phyloP scores from a whole-genome alignment of 2,329 filamentous ascomycete genomes.

The Claviceps africana region DNA sequence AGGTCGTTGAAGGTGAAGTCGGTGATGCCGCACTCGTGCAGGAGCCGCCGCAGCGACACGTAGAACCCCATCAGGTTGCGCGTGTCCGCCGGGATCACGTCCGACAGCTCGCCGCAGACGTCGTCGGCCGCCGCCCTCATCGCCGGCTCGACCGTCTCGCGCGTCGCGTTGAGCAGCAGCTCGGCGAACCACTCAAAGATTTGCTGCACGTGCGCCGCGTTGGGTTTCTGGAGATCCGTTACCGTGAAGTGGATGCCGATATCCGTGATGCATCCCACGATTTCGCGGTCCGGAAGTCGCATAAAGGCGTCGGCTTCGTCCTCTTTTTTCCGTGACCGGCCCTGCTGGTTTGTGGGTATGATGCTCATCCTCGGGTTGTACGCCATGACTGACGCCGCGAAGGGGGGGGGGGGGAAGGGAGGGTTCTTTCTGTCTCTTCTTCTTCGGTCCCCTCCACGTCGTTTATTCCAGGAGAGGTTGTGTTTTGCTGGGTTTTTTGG shows the following conservation, averaged over 20 bases:
- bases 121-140: constrained; percentile 89
- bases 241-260: constrained; percentile 84
- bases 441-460: no score
- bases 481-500: not conserved
- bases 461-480: not conserved
- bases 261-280: constrained; percentile 92
- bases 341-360: constrained; percentile 36
- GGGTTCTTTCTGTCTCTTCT: no score
- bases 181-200: constrained; percentile 98
- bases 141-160: constrained; percentile 83
- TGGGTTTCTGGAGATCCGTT: constrained; percentile 83
- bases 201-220: constrained; percentile 87
- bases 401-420: not conserved
- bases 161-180: constrained; percentile 81
- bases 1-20: constrained; percentile 92
- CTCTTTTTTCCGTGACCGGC: constrained; percentile 43
- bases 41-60: constrained; percentile 61
- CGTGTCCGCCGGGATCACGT: constrained; percentile 76
- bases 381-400: constrained; percentile 28
- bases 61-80: constrained; percentile 95
- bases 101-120: constrained; percentile 67
- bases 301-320: constrained; percentile 47
- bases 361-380: constrained; percentile 49
- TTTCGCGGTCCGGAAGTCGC: constrained; percentile 56
- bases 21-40: constrained; percentile 78